Percentiles rank a stretch among this genome's conserved stretches.
These are phyloP conservation scores for Citrus sp. DNA, from an alignment of 345 rosid genomes.

Conservation along the genomic window DNA sequence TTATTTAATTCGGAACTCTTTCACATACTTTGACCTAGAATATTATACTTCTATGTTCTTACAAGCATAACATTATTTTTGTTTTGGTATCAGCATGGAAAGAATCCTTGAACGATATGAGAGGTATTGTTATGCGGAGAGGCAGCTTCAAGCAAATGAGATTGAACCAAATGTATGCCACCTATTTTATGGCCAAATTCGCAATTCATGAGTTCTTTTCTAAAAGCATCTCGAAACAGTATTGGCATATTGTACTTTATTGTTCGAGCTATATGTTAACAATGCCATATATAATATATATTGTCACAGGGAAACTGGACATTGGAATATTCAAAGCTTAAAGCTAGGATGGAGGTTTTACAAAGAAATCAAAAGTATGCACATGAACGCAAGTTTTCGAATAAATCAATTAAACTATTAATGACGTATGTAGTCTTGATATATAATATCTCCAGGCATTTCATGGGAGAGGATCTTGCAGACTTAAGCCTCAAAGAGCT, in stretches of 20 bases:
- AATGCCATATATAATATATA: background rate
- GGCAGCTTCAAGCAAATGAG: conserved; percentile 48
- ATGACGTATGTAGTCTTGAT: background rate
- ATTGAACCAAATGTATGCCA: conserved; percentile 41
- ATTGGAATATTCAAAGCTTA: conserved; percentile 83
- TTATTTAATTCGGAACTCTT: background rate
- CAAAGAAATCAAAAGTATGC: conserved; percentile 76
- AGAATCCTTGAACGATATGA: conserved; percentile 90
- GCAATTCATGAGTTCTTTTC: background rate
- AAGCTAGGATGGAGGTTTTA: conserved; percentile 81
- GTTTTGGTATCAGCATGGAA: conserved; percentile 68
- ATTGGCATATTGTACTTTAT: background rate
- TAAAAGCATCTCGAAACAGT: no score
- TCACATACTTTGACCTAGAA: background rate
- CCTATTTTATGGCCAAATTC: background rate
- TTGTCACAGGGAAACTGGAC: conserved; percentile 66
- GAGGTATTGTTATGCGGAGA: conserved; percentile 75
- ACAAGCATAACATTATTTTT: background rate
- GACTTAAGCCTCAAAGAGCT: conserved; percentile 67
- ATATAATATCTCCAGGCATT: conserved; percentile 48
- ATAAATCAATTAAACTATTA: background rate
- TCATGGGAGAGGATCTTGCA: conserved; percentile 86
- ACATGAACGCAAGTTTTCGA: background rate
- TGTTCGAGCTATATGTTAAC: background rate
- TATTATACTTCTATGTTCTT: background rate